Percentiles rank a stretch among this genome's conserved stretches.
Evolutionary conservation across 768 basidiomycete genomes (phyloP).

Genomic region (Rickenella mellea): DNA sequence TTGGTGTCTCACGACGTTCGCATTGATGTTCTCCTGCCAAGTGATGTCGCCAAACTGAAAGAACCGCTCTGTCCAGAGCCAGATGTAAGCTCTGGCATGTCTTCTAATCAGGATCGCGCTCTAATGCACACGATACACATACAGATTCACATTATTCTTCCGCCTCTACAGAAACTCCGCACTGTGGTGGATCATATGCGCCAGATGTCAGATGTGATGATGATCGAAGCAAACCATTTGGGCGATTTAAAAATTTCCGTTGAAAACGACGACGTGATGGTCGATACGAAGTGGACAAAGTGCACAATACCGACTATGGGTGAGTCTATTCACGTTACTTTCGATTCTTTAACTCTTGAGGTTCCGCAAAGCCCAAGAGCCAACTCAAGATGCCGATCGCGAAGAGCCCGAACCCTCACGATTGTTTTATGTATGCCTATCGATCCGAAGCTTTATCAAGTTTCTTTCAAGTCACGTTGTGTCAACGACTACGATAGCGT

Average conservation of each 20-base stretch:
- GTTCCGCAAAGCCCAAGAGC: conserved; percentile 19
- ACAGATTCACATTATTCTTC: conserved; percentile 72
- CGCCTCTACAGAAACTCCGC: conserved; percentile 66
- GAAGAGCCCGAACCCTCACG: conserved; percentile 40
- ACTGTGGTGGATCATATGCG: conserved; percentile 69
- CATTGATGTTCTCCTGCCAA: conserved; percentile 71
- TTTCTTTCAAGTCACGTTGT: conserved; percentile 76
- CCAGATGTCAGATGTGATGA: conserved; percentile 59
- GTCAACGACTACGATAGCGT: conserved; percentile 77
- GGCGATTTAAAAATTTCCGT: conserved; percentile 49
- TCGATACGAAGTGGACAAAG: conserved; percentile 74
- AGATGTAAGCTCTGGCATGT: conserved; percentile 42
- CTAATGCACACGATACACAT: background rate
- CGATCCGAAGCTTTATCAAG: conserved; percentile 67
- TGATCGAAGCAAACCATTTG: conserved; percentile 55
- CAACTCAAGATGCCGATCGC: conserved; percentile 24
- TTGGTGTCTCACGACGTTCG: conserved; percentile 72
- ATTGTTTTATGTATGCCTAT: conserved; percentile 58
- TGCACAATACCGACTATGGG: conserved; percentile 56
- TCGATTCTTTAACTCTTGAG: background rate
- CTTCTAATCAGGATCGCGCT: background rate
- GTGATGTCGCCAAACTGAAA: conserved; percentile 58
- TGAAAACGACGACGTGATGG: conserved; percentile 62
- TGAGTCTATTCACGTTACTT: conserved; percentile 12
- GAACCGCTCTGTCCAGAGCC: conserved; percentile 85